Conservation (phyloP, 495 filamentous ascomycete species). For the Trypethelium eluteriae region DNA sequence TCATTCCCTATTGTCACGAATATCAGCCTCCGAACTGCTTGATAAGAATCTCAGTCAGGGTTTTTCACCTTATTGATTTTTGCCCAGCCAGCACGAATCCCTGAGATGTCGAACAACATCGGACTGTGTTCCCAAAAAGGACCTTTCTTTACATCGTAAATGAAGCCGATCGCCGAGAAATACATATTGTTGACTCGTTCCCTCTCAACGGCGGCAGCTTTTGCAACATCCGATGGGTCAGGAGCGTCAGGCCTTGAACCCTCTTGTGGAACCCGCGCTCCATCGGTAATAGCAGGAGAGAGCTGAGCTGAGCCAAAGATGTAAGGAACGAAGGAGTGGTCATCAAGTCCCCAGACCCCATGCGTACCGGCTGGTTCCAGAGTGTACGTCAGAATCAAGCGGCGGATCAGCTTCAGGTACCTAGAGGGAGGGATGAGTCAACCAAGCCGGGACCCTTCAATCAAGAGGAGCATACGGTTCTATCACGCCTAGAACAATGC, state of each 20-base stretch:
- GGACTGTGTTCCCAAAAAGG: slow-evolving; percentile 99
- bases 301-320: slow-evolving; percentile 90
- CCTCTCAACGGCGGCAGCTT: slow-evolving; percentile 54
- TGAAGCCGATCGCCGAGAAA: slow-evolving; percentile 97
- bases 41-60: neutral
- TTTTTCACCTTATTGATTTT: slow-evolving; percentile 86
- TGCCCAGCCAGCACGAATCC: slow-evolving; percentile 83
- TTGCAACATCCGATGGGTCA: slow-evolving; percentile 59
- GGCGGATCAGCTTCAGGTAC: slow-evolving; percentile 77
- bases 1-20: slow-evolving; percentile 47
- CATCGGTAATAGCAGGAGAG: slow-evolving; percentile 59
- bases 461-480: slow-evolving; percentile 55
- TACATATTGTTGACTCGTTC: slow-evolving; percentile 77
- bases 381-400: slow-evolving; percentile 82
- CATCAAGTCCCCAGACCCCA: slow-evolving; percentile 95
- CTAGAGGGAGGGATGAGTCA: slow-evolving; percentile 35
- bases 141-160: slow-evolving; percentile 93
- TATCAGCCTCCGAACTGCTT: neutral
- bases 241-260: slow-evolving; percentile 68
- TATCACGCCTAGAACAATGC: slow-evolving; percentile 71
- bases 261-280: slow-evolving; percentile 58
- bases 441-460: neutral
- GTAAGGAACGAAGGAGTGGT: slow-evolving; percentile 95
- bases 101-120: slow-evolving; percentile 89
- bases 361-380: slow-evolving; percentile 74